These are phyloP conservation scores for Penicillium frequentans DNA, from an alignment of 2,329 filamentous ascomycete species.

Conservation along the genomic window DNA sequence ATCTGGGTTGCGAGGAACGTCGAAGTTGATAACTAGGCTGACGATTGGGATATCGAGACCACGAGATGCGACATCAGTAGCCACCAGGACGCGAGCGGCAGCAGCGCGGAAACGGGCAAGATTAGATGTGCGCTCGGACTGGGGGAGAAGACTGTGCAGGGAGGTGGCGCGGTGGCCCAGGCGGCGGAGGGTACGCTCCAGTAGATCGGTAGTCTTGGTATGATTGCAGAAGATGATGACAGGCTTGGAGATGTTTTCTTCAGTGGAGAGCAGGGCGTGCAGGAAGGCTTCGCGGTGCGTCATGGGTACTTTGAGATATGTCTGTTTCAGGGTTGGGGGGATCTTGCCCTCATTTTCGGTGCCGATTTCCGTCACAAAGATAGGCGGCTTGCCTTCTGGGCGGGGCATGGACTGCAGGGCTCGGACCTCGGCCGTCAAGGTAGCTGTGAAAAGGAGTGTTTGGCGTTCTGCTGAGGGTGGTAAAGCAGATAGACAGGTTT, in stretches of 20 bases:
- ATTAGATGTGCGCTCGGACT: slow-evolving; percentile 82
- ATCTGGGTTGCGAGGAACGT: slow-evolving; percentile 91
- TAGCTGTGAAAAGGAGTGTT: slow-evolving; percentile 93
- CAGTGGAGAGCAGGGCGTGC: slow-evolving; percentile 81
- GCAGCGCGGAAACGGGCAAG: slow-evolving; percentile 87
- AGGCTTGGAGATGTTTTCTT: slow-evolving; percentile 70
- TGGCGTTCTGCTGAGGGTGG: slow-evolving; percentile 79
- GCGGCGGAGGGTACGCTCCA: slow-evolving; percentile 83
- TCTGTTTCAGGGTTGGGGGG: slow-evolving; percentile 77
- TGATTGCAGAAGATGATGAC: slow-evolving; percentile 95
- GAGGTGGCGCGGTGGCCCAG: slow-evolving; percentile 89
- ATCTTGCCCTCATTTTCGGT: slow-evolving; percentile 68
- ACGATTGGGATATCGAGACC: slow-evolving; percentile 96
- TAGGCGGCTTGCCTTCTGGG: slow-evolving; percentile 67
- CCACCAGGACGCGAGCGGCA: slow-evolving; percentile 85
- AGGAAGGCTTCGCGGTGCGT: slow-evolving; percentile 95
- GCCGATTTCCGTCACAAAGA: slow-evolving; percentile 87
- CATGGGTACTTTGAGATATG: slow-evolving; percentile 82
- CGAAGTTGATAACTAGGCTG: slow-evolving; percentile 88
- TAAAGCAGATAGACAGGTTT: slow-evolving; percentile 79
- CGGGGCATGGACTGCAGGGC: slow-evolving; percentile 77
- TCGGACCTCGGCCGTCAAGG: slow-evolving; percentile 87
- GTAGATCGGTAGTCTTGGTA: slow-evolving; percentile 80
- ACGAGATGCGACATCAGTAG: slow-evolving; percentile 90
- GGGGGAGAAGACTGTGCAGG: slow-evolving; percentile 82